Base-by-base conservation (phyloP, 2,329 filamentous ascomycete species). In the Macrophomina pseudophaseolina region DNA sequence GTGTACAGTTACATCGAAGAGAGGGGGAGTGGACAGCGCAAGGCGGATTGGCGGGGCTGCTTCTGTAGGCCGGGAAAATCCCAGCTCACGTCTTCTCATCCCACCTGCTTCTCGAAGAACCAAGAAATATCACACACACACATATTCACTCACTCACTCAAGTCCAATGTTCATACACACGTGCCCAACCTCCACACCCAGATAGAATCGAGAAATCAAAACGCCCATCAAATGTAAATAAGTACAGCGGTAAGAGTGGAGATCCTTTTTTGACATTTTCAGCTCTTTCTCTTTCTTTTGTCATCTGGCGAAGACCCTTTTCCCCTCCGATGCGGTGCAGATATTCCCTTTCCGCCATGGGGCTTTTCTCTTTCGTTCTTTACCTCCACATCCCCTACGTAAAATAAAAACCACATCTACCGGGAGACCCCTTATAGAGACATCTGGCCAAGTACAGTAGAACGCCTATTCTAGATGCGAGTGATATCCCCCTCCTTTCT, bases 401-500 rank as follows among this genome's bases (percentile, higher is more conserved):
- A 16, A 23, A 23, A 38, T 3, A n/a, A 30, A 23, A 49, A 59
- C 38, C 35, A 38, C 44, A 62, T n/a, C 30, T 9, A 49, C 58
- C 42, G 35, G 35, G 35, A 33, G 38, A 38, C 58, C 58, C 18
- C n/a, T 16, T 30, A 33, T 8, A 51, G 23, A 51, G 8, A 51
- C 7, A 48, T 9, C 18, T 23, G 53, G 53, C 16, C 9, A 52
- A 49, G 33, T 18, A 23, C 16, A 48, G 32, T 23, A 64, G 16
- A 64, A 64, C 60, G 60, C 60, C 60, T 30, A 44, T 28, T 64
- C 60, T 64, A 64, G 48, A 64, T 64, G 48, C 60, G 48, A 64
- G 48, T n/a, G 18, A 53, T 38, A 35, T 60, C 35, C 8, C 35
- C 16, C 40, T 46, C n/a, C 8, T 32, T 40, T n/a, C 12, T 33